Percentiles rank a stretch among this genome's conserved stretches.
These are phyloP conservation scores for Chytriomyces hyalinus DNA, from an alignment of 192 early-diverging fungal species.

Conservation along the genomic window DNA sequence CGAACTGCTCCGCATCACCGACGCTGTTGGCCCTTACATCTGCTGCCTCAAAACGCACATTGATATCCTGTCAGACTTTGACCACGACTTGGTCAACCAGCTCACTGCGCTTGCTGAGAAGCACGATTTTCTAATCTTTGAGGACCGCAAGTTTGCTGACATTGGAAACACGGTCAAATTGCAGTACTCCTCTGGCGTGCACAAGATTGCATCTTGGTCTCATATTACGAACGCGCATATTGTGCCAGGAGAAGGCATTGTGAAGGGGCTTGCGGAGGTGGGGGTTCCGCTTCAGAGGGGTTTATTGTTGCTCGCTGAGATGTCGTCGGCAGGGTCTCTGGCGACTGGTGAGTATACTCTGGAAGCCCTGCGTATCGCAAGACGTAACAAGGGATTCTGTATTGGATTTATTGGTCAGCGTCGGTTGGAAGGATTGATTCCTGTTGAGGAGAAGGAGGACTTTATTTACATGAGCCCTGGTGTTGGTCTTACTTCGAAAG, in stretches of 20 bases:
- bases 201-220: slow-evolving; percentile 93
- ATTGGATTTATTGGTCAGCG: slow-evolving; percentile 93
- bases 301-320: slow-evolving; percentile 92
- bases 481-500: slow-evolving; percentile 80
- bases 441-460: slow-evolving; percentile 64
- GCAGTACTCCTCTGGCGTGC: slow-evolving; percentile 91
- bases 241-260: slow-evolving; percentile 94
- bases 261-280: slow-evolving; percentile 87
- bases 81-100: slow-evolving; percentile 74
- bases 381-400: slow-evolving; percentile 85
- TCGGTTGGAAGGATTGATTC: slow-evolving; percentile 53
- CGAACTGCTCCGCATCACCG: slow-evolving; percentile 86
- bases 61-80: slow-evolving; percentile 94
- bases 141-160: slow-evolving; percentile 99
- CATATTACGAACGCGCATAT: slow-evolving; percentile 96
- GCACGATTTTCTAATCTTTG: slow-evolving; percentile 97
- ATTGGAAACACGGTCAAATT: slow-evolving; percentile 98
- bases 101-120: slow-evolving; percentile 77
- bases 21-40: slow-evolving; percentile 90
- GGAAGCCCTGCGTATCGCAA: slow-evolving; percentile 86
- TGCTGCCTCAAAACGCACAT: slow-evolving; percentile 98
- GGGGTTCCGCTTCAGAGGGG: slow-evolving; percentile 77
- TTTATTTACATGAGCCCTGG: slow-evolving; percentile 96
- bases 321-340: slow-evolving; percentile 92
- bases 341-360: slow-evolving; percentile 82